These are phyloP conservation scores for Hibiscus trionum DNA, from an alignment of 345 rosid genomes.

Conservation along the genomic window DNA sequence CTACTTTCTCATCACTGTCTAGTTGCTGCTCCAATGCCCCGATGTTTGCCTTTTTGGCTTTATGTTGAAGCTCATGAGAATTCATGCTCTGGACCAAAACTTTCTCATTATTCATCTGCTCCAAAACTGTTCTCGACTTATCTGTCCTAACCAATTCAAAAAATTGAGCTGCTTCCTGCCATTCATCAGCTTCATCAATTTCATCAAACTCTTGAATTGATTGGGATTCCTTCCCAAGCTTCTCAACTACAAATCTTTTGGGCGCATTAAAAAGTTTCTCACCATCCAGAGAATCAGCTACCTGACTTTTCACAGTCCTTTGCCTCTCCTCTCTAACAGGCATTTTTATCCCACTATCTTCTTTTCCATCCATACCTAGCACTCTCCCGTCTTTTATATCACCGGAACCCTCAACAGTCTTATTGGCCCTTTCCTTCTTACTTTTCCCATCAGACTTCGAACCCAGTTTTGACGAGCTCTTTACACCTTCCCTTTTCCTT, in stretches of 20 bases:
- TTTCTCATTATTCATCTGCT: conserved; percentile 31
- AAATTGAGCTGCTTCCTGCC: conserved; percentile 68
- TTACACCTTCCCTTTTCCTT: conserved; percentile 48
- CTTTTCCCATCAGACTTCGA: conserved; percentile 28
- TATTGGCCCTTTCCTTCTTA: conserved; percentile 27
- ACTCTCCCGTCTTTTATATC: conserved; percentile 14
- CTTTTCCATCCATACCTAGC: conserved; percentile 16
- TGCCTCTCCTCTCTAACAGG: conserved; percentile 24
- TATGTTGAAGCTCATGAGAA: conserved; percentile 29
- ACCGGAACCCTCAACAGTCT: conserved; percentile 9
- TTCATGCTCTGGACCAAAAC: conserved; percentile 19
- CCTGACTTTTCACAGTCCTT: conserved; percentile 11
- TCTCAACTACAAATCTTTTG: conserved; percentile 26
- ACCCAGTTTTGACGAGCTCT: conserved; percentile 22
- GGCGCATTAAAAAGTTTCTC: conserved; percentile 16
- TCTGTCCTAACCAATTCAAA: conserved; percentile 59
- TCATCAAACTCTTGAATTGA: conserved; percentile 34
- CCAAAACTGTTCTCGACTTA: conserved; percentile 34
- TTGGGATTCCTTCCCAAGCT: conserved; percentile 29
- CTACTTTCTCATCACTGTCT: conserved; percentile 23
- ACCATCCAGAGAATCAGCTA: conserved; percentile 21
- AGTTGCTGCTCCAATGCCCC: conserved; percentile 26
- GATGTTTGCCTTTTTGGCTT: conserved; percentile 24
- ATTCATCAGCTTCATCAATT: conserved; percentile 50
- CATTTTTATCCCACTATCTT: conserved; percentile 21